These are phyloP conservation scores for Cymbidium sinense DNA, from an alignment of 106 monocot genomes.

Conservation along the genomic window DNA sequence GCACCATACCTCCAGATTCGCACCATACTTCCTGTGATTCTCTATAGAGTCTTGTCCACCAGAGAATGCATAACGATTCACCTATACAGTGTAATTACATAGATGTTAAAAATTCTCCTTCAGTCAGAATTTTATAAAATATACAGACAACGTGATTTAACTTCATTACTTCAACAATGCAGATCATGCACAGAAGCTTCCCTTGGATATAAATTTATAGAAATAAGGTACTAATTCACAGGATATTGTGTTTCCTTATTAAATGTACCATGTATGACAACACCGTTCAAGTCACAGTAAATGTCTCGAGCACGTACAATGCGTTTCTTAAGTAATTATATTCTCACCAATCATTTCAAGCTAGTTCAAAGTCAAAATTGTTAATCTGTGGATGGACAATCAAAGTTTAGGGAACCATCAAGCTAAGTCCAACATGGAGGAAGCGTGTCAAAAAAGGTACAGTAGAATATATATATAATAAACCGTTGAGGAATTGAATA, in stretches of 20 bases:
- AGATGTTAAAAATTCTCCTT: not conserved
- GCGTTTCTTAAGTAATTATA: no score
- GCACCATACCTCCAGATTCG: conserved; percentile 78
- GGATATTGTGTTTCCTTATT: not conserved
- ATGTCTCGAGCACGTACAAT: no score
- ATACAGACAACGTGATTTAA: not conserved
- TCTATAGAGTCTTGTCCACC: conserved; percentile 95
- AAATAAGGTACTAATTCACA: not conserved
- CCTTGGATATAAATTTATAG: not conserved
- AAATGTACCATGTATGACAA: not conserved
- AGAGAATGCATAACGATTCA: conserved; percentile 93
- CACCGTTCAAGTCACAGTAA: not conserved
- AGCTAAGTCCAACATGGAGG: no score
- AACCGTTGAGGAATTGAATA: not conserved
- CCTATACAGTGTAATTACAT: conserved; percentile 31
- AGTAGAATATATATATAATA: no score
- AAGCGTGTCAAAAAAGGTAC: no score
- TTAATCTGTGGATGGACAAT: no score
- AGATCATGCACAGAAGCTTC: not conserved
- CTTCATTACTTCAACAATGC: not conserved
- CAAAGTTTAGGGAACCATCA: no score
- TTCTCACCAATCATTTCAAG: not conserved
- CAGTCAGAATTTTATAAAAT: not conserved
- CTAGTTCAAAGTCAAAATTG: not conserved
- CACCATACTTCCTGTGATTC: conserved; percentile 87